Percentiles rank a stretch among this genome's conserved stretches.
Conservation (phyloP, 2,329 filamentous ascomycete genomes). For the Hypoxylon sp. region DNA sequence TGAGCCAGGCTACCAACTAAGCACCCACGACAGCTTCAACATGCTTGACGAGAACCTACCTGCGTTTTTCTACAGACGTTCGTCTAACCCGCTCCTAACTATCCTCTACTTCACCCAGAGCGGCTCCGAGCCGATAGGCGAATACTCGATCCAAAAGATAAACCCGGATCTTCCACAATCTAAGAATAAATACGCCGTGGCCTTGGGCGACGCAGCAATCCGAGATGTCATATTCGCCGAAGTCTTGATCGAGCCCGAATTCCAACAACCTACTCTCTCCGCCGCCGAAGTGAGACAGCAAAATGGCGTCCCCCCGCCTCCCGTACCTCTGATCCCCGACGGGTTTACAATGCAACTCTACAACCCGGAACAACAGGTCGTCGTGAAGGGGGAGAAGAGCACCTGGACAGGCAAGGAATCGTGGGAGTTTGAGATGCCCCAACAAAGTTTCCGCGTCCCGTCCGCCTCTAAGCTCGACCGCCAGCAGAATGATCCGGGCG, state of each 20-base stretch:
- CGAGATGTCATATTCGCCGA: constrained; percentile 87
- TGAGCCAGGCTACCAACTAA: constrained; percentile 4
- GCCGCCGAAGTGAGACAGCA: constrained; percentile 80
- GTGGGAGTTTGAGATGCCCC: constrained; percentile 94
- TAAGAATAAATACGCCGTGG: constrained; percentile 85
- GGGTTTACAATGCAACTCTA: constrained; percentile 88
- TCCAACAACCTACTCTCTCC: constrained; percentile 82
- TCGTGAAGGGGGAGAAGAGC: constrained; percentile 73
- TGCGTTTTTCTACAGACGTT: constrained; percentile 65
- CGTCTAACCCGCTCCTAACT: constrained; percentile 62
- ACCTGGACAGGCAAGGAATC: constrained; percentile 81
- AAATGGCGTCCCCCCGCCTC: constrained; percentile 69
- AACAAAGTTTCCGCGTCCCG: constrained; percentile 82
- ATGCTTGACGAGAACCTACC: constrained; percentile 98
- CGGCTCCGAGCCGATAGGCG: constrained; percentile 79
- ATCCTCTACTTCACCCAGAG: constrained; percentile 71
- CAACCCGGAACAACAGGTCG: constrained; percentile 86
- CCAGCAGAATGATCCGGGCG: constrained; percentile 66
- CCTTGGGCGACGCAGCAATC: constrained; percentile 82
- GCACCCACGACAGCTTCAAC: constrained; percentile 27
- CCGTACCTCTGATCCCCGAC: constrained; percentile 77
- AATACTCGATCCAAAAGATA: constrained; percentile 81
- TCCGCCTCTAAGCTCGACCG: constrained; percentile 81
- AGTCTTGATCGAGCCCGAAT: constrained; percentile 83
- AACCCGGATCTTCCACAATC: constrained; percentile 74